A percentile compares a stretch with the other conserved stretches of the same genome.
Conservation (phyloP, 2,329 filamentous ascomycete species). For the Ramichloridium luteum region DNA sequence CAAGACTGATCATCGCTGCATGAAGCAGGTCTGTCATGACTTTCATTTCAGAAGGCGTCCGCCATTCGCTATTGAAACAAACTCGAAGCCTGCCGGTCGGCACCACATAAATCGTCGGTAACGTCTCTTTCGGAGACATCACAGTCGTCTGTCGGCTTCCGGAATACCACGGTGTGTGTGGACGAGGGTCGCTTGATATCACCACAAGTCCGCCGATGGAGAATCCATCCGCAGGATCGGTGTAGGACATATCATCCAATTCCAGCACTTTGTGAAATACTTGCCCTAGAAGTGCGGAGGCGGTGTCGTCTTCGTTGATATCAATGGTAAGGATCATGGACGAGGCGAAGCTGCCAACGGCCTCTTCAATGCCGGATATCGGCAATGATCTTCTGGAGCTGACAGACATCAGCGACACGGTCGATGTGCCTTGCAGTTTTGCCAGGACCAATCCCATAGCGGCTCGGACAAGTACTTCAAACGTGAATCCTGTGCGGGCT, state of each 20-base stretch:
- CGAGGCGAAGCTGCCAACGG: slow-evolving; percentile 1
- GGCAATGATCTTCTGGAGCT: slow-evolving; percentile 3
- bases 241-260: slow-evolving; percentile 5
- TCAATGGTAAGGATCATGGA: slow-evolving; percentile 3
- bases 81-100: slow-evolving; percentile 2
- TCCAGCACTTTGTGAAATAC: slow-evolving; percentile 5
- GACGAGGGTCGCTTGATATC: slow-evolving; percentile 2
- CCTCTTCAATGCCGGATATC: slow-evolving; percentile 3
- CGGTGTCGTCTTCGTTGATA: background rate
- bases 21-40: slow-evolving; percentile 2
- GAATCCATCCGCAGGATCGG: slow-evolving; percentile 4
- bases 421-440: slow-evolving; percentile 3
- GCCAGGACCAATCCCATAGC: slow-evolving; percentile 3
- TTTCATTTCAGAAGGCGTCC: slow-evolving; percentile 3
- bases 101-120: slow-evolving; percentile 3
- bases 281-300: slow-evolving; percentile 1
- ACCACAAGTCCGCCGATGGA: slow-evolving; percentile 4
- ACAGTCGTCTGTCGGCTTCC: background rate
- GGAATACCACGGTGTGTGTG: slow-evolving; percentile 2
- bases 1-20: slow-evolving; percentile 2
- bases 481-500: slow-evolving; percentile 3
- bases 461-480: slow-evolving; percentile 3
- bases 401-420: slow-evolving; percentile 3
- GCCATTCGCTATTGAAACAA: slow-evolving; percentile 5
- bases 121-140: slow-evolving; percentile 4